Evolutionary conservation across 495 filamentous ascomycete species (phyloP).

Genomic region (Hypoxylon crocopeplum): DNA sequence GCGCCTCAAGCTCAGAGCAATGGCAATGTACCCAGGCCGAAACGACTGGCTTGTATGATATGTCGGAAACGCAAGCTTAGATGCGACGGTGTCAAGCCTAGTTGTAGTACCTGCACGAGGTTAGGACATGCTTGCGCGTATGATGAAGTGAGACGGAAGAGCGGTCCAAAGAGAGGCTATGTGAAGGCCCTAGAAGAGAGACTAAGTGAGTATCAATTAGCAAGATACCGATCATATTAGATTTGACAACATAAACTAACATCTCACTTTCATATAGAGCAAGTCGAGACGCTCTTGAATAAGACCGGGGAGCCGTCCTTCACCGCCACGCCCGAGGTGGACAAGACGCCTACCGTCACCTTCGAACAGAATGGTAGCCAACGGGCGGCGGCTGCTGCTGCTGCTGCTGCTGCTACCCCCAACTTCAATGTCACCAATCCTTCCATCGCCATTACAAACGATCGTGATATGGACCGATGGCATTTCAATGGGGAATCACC

Average conservation of each 20-base stretch:
- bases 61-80: constrained; percentile 93
- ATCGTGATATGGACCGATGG: constrained; percentile 59
- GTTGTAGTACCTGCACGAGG: constrained; percentile 90
- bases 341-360: constrained; percentile 41
- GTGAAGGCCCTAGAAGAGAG: constrained; percentile 97
- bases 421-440: constrained; percentile 56
- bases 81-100: constrained; percentile 78
- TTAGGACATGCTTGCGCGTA: constrained; percentile 92
- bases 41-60: constrained; percentile 95
- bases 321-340: constrained; percentile 39
- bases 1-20: constrained; percentile 51
- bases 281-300: constrained; percentile 92
- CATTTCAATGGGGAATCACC: constrained; percentile 59
- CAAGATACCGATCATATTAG: constrained; percentile 3
- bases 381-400: too few relatives aligned
- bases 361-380: constrained; percentile 45
- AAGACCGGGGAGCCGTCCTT: constrained; percentile 62
- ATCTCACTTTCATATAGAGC: constrained; percentile 62
- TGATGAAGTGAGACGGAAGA: constrained; percentile 96
- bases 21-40: constrained; percentile 75
- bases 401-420: constrained; percentile 44
- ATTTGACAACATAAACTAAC: constrained; percentile 14
- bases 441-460: constrained; percentile 50
- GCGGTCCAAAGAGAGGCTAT: constrained; percentile 96
- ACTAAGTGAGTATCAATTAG: constrained; percentile 67